Evolutionary conservation across 768 basidiomycete species (phyloP).

Genomic region (Goffeauzyma gilvescens): DNA sequence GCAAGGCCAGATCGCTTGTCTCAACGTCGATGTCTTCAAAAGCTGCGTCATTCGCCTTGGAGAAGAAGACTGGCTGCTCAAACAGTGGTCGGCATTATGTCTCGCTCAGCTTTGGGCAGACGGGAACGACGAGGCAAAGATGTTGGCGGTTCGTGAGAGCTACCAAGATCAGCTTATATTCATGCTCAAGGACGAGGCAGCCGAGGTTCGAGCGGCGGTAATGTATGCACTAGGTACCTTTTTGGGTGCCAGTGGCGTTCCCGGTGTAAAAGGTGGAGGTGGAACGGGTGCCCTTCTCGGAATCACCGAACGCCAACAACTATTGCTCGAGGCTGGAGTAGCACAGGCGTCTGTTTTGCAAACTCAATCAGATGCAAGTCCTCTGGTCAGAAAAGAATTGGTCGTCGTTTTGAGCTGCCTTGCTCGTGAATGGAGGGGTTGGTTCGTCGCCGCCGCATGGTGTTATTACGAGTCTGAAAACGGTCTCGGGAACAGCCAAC

Average conservation of each 20-base stretch:
- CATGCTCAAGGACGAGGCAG: constrained; percentile 65
- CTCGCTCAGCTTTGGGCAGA: constrained; percentile 86
- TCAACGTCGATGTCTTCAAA: constrained; percentile 53
- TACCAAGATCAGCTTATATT: constrained; percentile 65
- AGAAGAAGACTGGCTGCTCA: constrained; percentile 74
- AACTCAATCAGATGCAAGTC: constrained; percentile 82
- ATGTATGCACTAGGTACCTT: constrained; percentile 83
- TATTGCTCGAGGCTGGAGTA: constrained; percentile 63
- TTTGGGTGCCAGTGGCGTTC: constrained; percentile 56
- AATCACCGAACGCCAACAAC: constrained; percentile 33
- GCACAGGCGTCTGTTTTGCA: constrained; percentile 73
- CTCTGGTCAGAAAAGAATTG: constrained; percentile 88
- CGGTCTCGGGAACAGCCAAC: constrained; percentile 38
- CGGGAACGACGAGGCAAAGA: constrained; percentile 70
- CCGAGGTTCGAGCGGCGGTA: constrained; percentile 80
- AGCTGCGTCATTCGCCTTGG: constrained; percentile 59
- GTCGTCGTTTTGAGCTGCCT: constrained; percentile 76
- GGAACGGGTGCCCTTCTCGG: constrained; percentile 52
- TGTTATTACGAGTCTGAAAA: constrained; percentile 78
- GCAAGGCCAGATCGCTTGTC: constrained; percentile 71
- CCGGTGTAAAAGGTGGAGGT: constrained; percentile 50
- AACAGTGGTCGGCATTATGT: constrained; percentile 86
- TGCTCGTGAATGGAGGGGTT: constrained; percentile 89
- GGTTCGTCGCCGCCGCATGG: constrained; percentile 93
- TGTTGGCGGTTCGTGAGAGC: constrained; percentile 55